Evolutionary conservation across 2,329 filamentous ascomycete genomes (phyloP).

Genomic region (Trichoderma gracile): DNA sequence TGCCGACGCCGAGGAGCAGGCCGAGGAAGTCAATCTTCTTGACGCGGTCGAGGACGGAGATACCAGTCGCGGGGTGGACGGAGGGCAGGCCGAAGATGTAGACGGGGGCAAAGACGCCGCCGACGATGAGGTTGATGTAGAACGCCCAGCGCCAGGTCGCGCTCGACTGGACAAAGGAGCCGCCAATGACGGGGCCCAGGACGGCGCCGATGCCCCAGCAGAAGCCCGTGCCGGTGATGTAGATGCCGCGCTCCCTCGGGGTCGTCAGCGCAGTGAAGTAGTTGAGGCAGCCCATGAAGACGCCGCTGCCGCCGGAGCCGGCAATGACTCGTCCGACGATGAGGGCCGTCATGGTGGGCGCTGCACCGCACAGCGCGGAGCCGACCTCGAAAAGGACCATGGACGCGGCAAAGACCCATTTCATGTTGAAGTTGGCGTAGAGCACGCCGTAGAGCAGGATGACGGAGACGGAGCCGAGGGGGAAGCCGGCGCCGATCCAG

Average conservation of each 20-base stretch:
- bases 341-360: slow-evolving; percentile 46
- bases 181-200: slow-evolving; percentile 47
- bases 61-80: slow-evolving; percentile 19
- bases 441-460: slow-evolving; percentile 42
- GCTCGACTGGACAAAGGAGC: slow-evolving; percentile 38
- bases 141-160: slow-evolving; percentile 33
- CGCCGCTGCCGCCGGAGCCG: slow-evolving; percentile 45
- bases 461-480: slow-evolving; percentile 44
- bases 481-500: slow-evolving; percentile 46
- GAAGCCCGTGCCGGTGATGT: slow-evolving; percentile 31
- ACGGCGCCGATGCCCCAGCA: slow-evolving; percentile 31
- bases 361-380: slow-evolving; percentile 44
- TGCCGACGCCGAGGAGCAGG: not conserved
- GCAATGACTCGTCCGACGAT: slow-evolving; percentile 48
- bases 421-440: slow-evolving; percentile 47
- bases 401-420: slow-evolving; percentile 40
- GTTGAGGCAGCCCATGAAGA: slow-evolving; percentile 38
- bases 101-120: slow-evolving; percentile 17
- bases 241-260: slow-evolving; percentile 32
- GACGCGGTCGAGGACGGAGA: slow-evolving; percentile 31
- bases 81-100: slow-evolving; percentile 11
- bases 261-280: slow-evolving; percentile 32
- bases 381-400: slow-evolving; percentile 35
- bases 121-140: slow-evolving; percentile 56
- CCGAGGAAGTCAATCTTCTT: slow-evolving; percentile 42